Evolutionary conservation across 805 yeast species (phyloP), one percentile per base, ranked within the genome.

Genomic region (Myxozyma melibiosi): DNA sequence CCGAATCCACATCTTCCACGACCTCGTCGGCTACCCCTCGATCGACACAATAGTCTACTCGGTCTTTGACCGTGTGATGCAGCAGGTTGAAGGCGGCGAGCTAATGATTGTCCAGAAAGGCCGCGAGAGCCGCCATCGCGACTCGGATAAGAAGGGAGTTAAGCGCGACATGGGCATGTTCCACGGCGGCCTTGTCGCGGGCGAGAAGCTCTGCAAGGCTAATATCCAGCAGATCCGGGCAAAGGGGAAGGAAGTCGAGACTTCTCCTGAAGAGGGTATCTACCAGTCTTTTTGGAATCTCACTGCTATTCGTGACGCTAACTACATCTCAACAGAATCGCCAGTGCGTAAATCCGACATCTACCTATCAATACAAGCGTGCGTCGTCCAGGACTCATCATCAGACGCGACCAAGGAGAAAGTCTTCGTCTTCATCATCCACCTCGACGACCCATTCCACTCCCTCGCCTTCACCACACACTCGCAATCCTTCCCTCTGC

Each of bases 401-500:
- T 62, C 63, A 7, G 67, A 65, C 9, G 66, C 68, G 4, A 67
- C 68, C 6, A 66, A 70, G 7, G 68, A 69, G n/a, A 54, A 60
- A 25, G 50, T 54, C 47, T 91, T 92, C 69, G 80, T 83, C 38
- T 91, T 94, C 70, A 81, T 89, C 7, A 76, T 90, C 34, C 80
- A 88, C 20, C 76, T 94, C 64, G 82, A 83, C 64, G 99, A 94
- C 68, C 81, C 84, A 41, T 84, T 86, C 37, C 92, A 94, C 73
- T 80, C 83, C 62, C 82, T 94, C 61, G 80, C 85, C 6, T 80
- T 89, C 43, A 78, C 83, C 28, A 84, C 89, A 49, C 84, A 85
- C 65, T 88, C 98, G 0, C 99, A 94, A 72, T 84, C 96, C 5
- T 86, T 90, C 76, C 98, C 99, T 9, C 70, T 81, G 44, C 84